Evolutionary conservation across 768 basidiomycete species (phyloP), one percentile per base, ranked within the genome.

Genomic region (Amanita muscaria): DNA sequence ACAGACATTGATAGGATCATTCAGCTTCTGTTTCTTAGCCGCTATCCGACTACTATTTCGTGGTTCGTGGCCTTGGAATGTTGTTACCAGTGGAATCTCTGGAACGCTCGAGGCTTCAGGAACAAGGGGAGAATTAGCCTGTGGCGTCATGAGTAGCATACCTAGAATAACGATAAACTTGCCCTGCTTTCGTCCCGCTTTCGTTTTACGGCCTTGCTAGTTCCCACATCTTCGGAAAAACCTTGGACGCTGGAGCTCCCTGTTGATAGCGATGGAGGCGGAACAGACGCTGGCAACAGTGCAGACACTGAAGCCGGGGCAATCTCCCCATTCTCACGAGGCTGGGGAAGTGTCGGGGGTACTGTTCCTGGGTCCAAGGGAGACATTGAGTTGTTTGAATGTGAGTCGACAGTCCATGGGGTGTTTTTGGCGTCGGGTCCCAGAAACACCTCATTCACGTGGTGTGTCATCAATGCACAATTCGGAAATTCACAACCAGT

Each of bases 101-200:
- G 27, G 7, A 12, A 29, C 12, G 32, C 34, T 37, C 29, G 35
- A 36, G 34, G 44, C 18, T 45, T 25, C 23, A 34, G 16, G 44
- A 45, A 30, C 24, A 34, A 29, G 32, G 16, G 41, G 30, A 48
- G 37, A 31, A 43, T 48, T 35, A 35, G 29, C 41, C 40, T 48
- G 47, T 43, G 40, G 41, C 27, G 23, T 43, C 40, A 36, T 48
- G 47, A 42, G 41, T 9, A 35, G 37, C 27, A 29, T 29, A 6
- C 7, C 27, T 29, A 21, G 41, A 31, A 43, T 32, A 43, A 36
- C 16, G 32, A 48, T 34, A 24, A 48, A 35, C 47, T 48, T 47
- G 27, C 46, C 39, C 37, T 40, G 46, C 46, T 40, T 47, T 43
- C 41, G 39, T 36, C 30, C 32, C 18, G 40, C 47, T 48, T 29